These are phyloP conservation scores for Lichenothelia convexa DNA, from an alignment of 495 filamentous ascomycete species.

Conservation along the genomic window DNA sequence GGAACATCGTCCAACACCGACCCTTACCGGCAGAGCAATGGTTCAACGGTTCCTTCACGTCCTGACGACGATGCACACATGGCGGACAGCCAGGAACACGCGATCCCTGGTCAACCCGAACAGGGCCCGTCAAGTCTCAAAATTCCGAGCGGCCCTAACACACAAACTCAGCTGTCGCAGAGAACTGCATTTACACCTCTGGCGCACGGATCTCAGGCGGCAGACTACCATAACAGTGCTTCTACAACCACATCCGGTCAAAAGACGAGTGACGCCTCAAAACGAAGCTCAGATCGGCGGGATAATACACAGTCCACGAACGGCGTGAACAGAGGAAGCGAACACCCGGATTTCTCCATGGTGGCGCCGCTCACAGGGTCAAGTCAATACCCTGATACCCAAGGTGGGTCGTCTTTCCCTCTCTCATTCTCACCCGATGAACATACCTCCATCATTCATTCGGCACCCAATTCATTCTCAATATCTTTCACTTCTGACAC, in stretches of 20 bases:
- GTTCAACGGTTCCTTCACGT: conserved; percentile 40
- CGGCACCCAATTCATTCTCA: too few relatives aligned
- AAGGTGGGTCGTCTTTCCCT: conserved; percentile 16
- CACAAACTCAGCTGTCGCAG: conserved; percentile 41
- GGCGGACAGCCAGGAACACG: conserved; percentile 35
- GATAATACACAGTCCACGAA: conserved; percentile 50
- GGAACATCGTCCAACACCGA: conserved; percentile 29
- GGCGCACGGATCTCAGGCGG: conserved; percentile 55
- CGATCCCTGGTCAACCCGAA: conserved; percentile 22
- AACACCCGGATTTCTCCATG: conserved; percentile 20
- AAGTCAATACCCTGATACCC: conserved; percentile 43
- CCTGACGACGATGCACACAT: conserved; percentile 35
- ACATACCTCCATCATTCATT: too few relatives aligned
- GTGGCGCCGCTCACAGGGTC: conserved; percentile 14
- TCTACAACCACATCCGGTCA: conserved; percentile 48
- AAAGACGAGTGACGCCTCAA: conserved; percentile 33
- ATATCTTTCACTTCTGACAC: too few relatives aligned
- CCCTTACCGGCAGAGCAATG: conserved; percentile 43
- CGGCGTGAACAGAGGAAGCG: conserved; percentile 19
- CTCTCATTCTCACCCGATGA: neutral
- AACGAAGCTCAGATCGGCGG: conserved; percentile 21
- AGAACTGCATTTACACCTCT: conserved; percentile 55
- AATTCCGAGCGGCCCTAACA: conserved; percentile 17
- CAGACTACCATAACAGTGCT: conserved; percentile 63
- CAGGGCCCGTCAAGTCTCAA: conserved; percentile 10